Evolutionary conservation across 306 rosid genomes (phyloP).

Genomic region (Fragaria ananassa): DNA sequence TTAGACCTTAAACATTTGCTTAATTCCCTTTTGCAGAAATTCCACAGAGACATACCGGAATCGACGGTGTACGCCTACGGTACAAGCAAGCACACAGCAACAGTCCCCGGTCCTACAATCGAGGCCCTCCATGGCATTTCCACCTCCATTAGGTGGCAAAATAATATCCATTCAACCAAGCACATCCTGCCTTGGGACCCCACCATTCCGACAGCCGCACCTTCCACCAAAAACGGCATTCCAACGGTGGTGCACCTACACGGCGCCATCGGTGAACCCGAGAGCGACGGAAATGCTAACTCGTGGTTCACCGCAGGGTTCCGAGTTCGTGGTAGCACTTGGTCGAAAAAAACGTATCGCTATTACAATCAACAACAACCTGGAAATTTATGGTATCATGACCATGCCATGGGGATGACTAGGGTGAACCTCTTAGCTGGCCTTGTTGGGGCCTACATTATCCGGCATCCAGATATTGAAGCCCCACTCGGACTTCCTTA

Average conservation of each 20-base stretch:
- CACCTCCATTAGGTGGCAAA: slow-evolving; percentile 64
- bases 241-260: slow-evolving; percentile 86
- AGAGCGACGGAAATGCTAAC: slow-evolving; percentile 61
- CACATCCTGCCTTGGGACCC: slow-evolving; percentile 89
- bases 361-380: slow-evolving; percentile 70
- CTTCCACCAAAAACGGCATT: slow-evolving; percentile 38
- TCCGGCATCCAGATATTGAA: slow-evolving; percentile 49
- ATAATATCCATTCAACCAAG: slow-evolving; percentile 56
- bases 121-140: slow-evolving; percentile 49
- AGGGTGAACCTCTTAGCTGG: slow-evolving; percentile 72
- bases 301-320: slow-evolving; percentile 64
- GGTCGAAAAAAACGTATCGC: slow-evolving; percentile 43
- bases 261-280: slow-evolving; percentile 60
- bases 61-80: slow-evolving; percentile 72
- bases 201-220: slow-evolving; percentile 56
- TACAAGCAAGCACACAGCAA: slow-evolving; percentile 31
- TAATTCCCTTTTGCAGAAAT: slow-evolving; percentile 47
- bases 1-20: background rate
- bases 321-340: slow-evolving; percentile 44
- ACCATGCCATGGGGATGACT: slow-evolving; percentile 82
- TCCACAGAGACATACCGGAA: slow-evolving; percentile 68
- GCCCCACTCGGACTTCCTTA: slow-evolving; percentile 44
- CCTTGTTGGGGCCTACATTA: slow-evolving; percentile 57
- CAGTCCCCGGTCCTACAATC: slow-evolving; percentile 82
- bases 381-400: slow-evolving; percentile 82